These are phyloP conservation scores for Tricholoma saponaceum DNA, from an alignment of 768 basidiomycete genomes.

Conservation along the genomic window DNA sequence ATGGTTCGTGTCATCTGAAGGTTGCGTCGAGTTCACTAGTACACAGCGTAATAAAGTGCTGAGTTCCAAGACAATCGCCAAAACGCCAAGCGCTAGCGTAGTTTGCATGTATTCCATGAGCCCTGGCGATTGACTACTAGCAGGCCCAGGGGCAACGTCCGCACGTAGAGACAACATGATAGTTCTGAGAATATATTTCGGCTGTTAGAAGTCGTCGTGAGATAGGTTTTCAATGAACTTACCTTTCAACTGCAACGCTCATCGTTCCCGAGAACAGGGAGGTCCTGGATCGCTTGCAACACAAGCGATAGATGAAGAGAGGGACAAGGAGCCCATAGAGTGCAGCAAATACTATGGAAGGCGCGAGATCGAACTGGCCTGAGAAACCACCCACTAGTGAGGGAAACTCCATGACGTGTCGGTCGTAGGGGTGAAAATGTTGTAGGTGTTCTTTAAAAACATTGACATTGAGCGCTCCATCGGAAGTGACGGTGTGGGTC, in stretches of 20 bases:
- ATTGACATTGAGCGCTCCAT: too few species aligned
- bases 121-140: conserved; percentile 7
- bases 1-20: conserved; percentile 4
- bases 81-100: conserved; percentile 21
- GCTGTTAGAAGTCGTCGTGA: neutral
- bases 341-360: conserved; percentile 37
- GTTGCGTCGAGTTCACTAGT: conserved; percentile 26
- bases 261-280: conserved; percentile 29
- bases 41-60: conserved; percentile 13
- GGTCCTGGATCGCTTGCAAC: conserved; percentile 30
- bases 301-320: conserved; percentile 29
- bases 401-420: conserved; percentile 27
- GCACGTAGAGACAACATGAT: conserved; percentile 31
- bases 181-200: conserved; percentile 17
- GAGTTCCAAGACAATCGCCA: conserved; percentile 13
- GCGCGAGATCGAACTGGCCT: conserved; percentile 32
- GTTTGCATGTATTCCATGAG: conserved; percentile 24
- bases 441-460: neutral
- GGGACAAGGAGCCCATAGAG: conserved; percentile 35
- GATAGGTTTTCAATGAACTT: neutral
- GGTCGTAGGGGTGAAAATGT: neutral
- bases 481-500: too few species aligned
- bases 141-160: neutral
- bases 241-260: conserved; percentile 36
- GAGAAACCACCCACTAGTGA: conserved; percentile 39